Base-by-base conservation (phyloP, 2,329 filamentous ascomycete species). In the Pseudopyrenochaeta lycopersici region DNA sequence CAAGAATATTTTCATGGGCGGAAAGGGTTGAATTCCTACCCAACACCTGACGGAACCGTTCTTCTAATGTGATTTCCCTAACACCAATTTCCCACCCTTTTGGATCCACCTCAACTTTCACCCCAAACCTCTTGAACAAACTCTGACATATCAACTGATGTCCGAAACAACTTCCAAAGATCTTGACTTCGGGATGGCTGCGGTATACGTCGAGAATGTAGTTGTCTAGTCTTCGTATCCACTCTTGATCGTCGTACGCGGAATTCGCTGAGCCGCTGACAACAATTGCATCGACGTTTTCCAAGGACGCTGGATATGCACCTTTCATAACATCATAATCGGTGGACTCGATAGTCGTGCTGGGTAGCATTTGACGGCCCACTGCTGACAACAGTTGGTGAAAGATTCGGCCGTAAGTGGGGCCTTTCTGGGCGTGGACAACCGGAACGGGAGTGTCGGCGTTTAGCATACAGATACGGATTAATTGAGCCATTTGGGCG, bases 161-260 rank as follows among this genome's bases (percentile, higher is more conserved):
- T 1, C 78, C 77, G 41, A 80, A 80, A 50, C 78, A 81, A 21
- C 74, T 77, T 1, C 78, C 78, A 46, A 80, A 79, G 4, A 80
- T 71, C 48, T 73, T 77, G 39, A 80, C 55, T 0, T 49, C 52
- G 0, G 64, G 63, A 11, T 66, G 36, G 4, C 55, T 67, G 52
- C 49, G 62, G 50, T 78, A 80, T 0, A 73, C 46, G 5, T 66
- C 54, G 35, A 32, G 32, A 5, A 77, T 62, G 56, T 75, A 80
- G n/a, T 45, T 30, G 11, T 65, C 54, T 1, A 73, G 60, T 17
- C 15, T 44, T 18, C 46, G 52, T 23, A 73, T 64, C 70, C 69
- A 73, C n/a, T 56, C 56, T 4, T 58, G 18, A 23, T 68, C 54
- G 35, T 72, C 68, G 52, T 71, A 73, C 1, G 68, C 67, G 2